Evolutionary conservation across 2,329 filamentous ascomycete genomes (phyloP).

Genomic region (Aureobasidium sp.): DNA sequence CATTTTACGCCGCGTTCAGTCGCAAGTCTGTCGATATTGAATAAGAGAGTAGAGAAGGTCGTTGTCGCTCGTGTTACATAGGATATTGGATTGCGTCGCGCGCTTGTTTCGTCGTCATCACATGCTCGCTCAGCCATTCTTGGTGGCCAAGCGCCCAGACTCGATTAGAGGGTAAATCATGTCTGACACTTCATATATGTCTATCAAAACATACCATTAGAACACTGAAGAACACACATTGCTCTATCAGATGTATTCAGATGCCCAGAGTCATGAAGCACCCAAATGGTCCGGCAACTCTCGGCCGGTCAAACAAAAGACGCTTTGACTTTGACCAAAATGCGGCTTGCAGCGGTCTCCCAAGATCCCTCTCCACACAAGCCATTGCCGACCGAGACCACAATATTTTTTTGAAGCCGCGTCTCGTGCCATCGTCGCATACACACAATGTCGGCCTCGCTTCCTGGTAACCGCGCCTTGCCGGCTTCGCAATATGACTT

Average conservation of each 20-base stretch:
- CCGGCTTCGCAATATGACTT: slow-evolving; percentile 90
- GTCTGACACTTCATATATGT: background rate
- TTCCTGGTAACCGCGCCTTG: slow-evolving; percentile 67
- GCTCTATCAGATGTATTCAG: background rate
- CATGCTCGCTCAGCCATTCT: slow-evolving; percentile 12
- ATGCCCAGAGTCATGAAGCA: background rate
- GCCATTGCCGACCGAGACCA: background rate
- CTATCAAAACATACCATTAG: background rate
- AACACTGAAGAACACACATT: background rate
- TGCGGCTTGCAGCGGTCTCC: slow-evolving; percentile 6
- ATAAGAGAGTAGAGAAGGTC: background rate
- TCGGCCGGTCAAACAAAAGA: slow-evolving; percentile 8
- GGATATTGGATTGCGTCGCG: background rate
- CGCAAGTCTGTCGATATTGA: background rate
- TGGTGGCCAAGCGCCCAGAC: slow-evolving; percentile 12
- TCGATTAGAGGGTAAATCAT: background rate
- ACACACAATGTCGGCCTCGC: slow-evolving; percentile 48
- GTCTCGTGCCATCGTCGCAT: background rate
- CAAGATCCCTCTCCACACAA: background rate
- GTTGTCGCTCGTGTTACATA: slow-evolving; percentile 10
- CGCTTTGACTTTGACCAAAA: slow-evolving; percentile 1
- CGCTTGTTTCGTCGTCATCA: slow-evolving; percentile 11
- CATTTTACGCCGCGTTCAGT: slow-evolving; percentile 23
- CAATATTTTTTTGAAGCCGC: background rate
- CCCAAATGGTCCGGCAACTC: background rate